Percentiles rank a stretch among this genome's conserved stretches.
Evolutionary conservation across 2,329 filamentous ascomycete species (phyloP).

Genomic region (Parastagonospora avenae): DNA sequence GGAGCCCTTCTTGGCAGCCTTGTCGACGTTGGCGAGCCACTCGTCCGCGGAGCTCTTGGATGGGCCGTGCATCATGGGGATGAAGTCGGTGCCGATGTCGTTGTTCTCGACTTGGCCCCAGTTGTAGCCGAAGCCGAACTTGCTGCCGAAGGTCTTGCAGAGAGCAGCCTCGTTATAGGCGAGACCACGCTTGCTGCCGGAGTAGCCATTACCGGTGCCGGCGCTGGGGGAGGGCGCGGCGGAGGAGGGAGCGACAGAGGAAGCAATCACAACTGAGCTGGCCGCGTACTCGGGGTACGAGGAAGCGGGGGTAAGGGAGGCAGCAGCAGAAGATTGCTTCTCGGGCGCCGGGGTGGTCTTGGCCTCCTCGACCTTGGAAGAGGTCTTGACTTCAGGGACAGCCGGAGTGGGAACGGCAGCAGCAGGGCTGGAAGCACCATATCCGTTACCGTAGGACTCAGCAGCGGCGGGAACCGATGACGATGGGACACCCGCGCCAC

Average conservation of each 20-base stretch:
- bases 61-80: conserved; percentile 58
- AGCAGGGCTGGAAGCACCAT: conserved; percentile 18
- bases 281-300: conserved; percentile 18
- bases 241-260: conserved; percentile 12
- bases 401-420: conserved; percentile 13
- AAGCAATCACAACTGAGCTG: conserved; percentile 9
- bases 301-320: conserved; percentile 11
- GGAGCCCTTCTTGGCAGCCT: conserved; percentile 38
- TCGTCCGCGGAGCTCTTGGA: conserved; percentile 26
- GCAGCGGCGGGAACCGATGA: conserved; percentile 15
- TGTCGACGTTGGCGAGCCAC: conserved; percentile 49
- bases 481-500: conserved; percentile 18
- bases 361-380: conserved; percentile 8
- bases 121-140: conserved; percentile 70
- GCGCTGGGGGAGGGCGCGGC: conserved; percentile 23
- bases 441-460: conserved; percentile 13
- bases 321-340: conserved; percentile 2
- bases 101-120: conserved; percentile 58
- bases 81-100: conserved; percentile 59
- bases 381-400: conserved; percentile 4
- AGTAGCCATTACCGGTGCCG: conserved; percentile 31
- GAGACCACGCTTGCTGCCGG: conserved; percentile 66
- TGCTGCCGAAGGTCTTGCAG: conserved; percentile 57
- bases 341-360: not conserved
- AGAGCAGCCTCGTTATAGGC: conserved; percentile 67